phyloP scores from a whole-genome alignment of 257 asterid genomes.

The Coffea eugenioides region DNA sequence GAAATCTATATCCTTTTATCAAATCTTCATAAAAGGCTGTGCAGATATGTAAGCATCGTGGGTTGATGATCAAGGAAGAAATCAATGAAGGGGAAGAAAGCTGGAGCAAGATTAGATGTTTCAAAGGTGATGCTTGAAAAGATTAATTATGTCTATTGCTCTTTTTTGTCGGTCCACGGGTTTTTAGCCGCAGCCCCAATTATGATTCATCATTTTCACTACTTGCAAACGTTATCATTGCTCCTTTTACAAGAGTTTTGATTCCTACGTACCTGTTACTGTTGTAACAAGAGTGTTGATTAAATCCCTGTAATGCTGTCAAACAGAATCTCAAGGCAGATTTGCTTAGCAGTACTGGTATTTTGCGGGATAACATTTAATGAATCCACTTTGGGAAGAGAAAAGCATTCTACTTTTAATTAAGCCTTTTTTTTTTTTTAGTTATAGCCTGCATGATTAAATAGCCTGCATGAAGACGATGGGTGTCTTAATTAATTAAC shows the following conservation, averaged over 20 bases:
- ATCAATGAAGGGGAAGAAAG: background rate
- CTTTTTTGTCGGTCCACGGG: slow-evolving; percentile 27
- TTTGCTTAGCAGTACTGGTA: background rate
- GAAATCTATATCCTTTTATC: slow-evolving; percentile 1
- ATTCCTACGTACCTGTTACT: background rate
- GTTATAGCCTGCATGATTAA: no score
- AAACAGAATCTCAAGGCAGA: background rate
- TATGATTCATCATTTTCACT: slow-evolving; percentile 14
- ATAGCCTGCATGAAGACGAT: no score
- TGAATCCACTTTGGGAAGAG: background rate
- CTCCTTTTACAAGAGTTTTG: background rate
- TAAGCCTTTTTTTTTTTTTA: background rate
- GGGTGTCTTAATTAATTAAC: no score
- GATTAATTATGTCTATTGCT: slow-evolving; percentile 15
- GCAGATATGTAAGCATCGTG: slow-evolving; percentile 25
- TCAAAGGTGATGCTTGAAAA: slow-evolving; percentile 24
- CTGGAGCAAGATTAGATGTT: slow-evolving; percentile 19
- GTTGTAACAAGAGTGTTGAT: background rate
- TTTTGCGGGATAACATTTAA: background rate
- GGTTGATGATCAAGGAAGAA: slow-evolving; percentile 5
- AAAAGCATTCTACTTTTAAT: background rate
- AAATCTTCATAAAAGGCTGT: slow-evolving; percentile 31
- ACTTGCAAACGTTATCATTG: background rate
- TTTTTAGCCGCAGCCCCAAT: slow-evolving; percentile 12
- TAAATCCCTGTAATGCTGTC: background rate